Evolutionary conservation across 2,329 filamentous ascomycete species (phyloP), one percentile per base, ranked within the genome.

Genomic region (Sclerotinia nivalis): DNA sequence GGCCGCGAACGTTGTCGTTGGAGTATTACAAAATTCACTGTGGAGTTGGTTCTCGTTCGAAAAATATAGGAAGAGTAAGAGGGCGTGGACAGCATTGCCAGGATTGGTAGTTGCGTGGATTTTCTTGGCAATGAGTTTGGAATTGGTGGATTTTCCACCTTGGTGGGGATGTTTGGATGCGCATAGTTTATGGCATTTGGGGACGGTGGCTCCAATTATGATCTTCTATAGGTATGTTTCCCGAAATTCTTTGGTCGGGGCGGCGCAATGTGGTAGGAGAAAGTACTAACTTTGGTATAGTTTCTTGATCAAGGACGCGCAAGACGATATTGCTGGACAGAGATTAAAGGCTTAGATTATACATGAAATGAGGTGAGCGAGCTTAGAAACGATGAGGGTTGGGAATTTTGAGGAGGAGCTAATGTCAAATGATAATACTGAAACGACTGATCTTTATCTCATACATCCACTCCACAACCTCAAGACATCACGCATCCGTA

Each of bases 141-240:
- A 99, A 83, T 80, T 99, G 75, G 87, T 98, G 73, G 96, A 99
- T 80, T 99, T 99, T 77, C 88, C 96, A 68, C 96, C 96, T 2
- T 86, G 92, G 82, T 85, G 87, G 79, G 92, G 93, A 10, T 89
- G 91, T 80, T 81, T 99, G 65, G 96, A 99, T 84, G 96, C 96
- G 5, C 96, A 99, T 82, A 94, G 92, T 77, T 80, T 99, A 73
- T 99, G 96, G 96, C 96, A 99, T 85, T 79, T 97, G 72, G 93
- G 94, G 69, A 99, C 96, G 0, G 95, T 99, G 65, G 86, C 87
- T 45, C 96, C 96, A 13, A 93, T 93, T 0, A 83, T 96, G 64
- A 86, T 97, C 83, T 97, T 92, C 92, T 99, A 99, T 80, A 93
- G 91, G 94, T 98, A 83, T 85, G 93, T 89, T 58, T 50, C 22